Evolutionary conservation across 2,329 filamentous ascomycete genomes (phyloP).

Genomic region (Cladorrhinum sp.): DNA sequence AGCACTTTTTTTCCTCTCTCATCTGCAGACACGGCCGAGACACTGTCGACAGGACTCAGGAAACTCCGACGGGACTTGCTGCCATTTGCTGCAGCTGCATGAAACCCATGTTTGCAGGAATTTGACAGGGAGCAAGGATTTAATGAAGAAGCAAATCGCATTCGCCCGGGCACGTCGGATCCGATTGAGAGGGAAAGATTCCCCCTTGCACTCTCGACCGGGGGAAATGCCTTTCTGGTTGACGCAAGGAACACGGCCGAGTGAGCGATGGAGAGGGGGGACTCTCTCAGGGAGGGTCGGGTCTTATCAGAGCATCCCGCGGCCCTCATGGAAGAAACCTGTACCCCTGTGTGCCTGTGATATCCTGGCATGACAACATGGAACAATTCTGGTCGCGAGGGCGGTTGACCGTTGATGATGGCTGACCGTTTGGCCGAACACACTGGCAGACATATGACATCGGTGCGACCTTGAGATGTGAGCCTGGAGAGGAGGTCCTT

Average conservation of each 20-base stretch:
- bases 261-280: background rate
- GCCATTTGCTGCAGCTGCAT: background rate
- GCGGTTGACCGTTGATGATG: background rate
- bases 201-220: background rate
- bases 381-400: background rate
- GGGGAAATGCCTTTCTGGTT: background rate
- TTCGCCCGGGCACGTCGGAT: background rate
- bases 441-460: background rate
- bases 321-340: too few species aligned
- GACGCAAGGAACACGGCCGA: background rate
- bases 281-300: background rate
- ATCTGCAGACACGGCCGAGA: background rate
- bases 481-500: background rate
- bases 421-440: background rate
- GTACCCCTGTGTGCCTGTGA: too few species aligned
- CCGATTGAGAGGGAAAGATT: background rate
- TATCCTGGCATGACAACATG: too few species aligned
- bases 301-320: background rate
- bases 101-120: background rate
- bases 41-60: background rate
- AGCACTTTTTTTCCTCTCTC: background rate
- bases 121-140: background rate
- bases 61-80: constrained; percentile 3
- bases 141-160: background rate
- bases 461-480: background rate